Base-by-base conservation (phyloP, 306 rosid genomes). In the Ormosia emarginata region DNA sequence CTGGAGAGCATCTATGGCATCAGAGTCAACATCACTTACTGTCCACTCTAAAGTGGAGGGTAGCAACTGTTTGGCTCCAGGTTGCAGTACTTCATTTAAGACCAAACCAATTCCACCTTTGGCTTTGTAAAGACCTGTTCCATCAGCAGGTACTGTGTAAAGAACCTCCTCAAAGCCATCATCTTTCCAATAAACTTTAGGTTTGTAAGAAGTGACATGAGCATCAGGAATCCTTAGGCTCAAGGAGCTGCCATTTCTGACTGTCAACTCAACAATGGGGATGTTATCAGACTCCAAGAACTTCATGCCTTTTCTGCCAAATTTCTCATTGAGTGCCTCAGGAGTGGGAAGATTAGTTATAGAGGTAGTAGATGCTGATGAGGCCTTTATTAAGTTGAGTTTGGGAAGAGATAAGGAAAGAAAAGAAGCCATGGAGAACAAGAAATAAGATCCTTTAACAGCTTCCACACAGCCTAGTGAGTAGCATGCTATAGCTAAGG, bases 1-100 rank as follows among this genome's bases (percentile, higher is more conserved):
- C 99, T 95, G 99, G 5, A 95, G 86, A 75, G 99, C 98, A 81
- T 95, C 99, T 49, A 95, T 89, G 85, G 99, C 77, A 71, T 95
- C 99, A 7, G 89, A 89, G 56, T 95, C 98, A 82, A 84, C 96
- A 84, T 95, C 95, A 59, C 63, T 89, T 4, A 95, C 90, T 33
- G 85, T 90, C 99, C 99, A 93, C 57, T 95, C 88, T 57, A 89
- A 68, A 77, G 86, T 71, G 8, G 97, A 75, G 49, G 91, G 94
- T 46, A 87, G 72, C 14, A 89, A 75, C 33, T 78, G 89, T 79
- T 88, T 92, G 30, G 90, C 69, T 43, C 87, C 86, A 17, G 91
- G 82, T 55, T 89, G 83, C 1, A 91, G 34, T 0, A 83, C 88
- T 67, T 90, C 94, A 79, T 92, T 90, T 32, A 95, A 72, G 32